Conservation (phyloP, 805 yeast species). For the Saturnispora hagleri region DNA sequence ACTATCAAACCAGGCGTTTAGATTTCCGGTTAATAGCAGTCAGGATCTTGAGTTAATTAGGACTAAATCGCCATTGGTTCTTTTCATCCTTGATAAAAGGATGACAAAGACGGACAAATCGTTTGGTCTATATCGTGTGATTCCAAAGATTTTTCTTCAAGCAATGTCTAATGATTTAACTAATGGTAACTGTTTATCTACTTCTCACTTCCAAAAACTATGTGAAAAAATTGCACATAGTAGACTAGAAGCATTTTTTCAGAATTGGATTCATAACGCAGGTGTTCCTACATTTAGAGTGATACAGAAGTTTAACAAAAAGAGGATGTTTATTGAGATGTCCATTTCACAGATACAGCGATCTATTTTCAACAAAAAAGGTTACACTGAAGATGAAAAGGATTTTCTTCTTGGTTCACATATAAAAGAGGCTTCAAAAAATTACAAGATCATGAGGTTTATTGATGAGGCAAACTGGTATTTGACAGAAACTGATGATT, state of each 20-base stretch:
- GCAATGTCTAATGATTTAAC: slow-evolving; percentile 92
- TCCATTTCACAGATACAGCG: slow-evolving; percentile 84
- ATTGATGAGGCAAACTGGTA: slow-evolving; percentile 36
- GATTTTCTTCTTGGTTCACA: slow-evolving; percentile 1
- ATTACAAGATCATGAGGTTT: slow-evolving; percentile 30
- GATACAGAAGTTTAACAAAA: slow-evolving; percentile 87
- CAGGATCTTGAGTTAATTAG: slow-evolving; percentile 59
- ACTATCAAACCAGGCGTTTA: slow-evolving; percentile 57
- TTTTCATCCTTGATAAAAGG: slow-evolving; percentile 76
- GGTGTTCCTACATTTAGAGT: slow-evolving; percentile 87
- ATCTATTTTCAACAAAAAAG: slow-evolving; percentile 29
- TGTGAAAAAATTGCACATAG: slow-evolving; percentile 92
- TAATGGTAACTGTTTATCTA: slow-evolving; percentile 64
- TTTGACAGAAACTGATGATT: slow-evolving; percentile 35
- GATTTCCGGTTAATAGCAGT: slow-evolving; percentile 50
- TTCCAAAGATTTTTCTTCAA: slow-evolving; percentile 84
- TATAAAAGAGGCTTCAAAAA: slow-evolving; percentile 2
- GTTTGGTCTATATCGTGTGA: slow-evolving; percentile 82
- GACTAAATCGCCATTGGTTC: slow-evolving; percentile 77
- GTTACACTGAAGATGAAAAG: slow-evolving; percentile 13
- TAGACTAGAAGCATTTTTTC: slow-evolving; percentile 72
- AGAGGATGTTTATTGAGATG: slow-evolving; percentile 90
- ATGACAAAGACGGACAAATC: slow-evolving; percentile 96
- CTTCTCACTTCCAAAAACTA: slow-evolving; percentile 82
- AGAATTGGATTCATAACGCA: slow-evolving; percentile 85